These are phyloP conservation scores for Yarrowia yakushimensis DNA, from an alignment of 805 yeast species.

Conservation along the genomic window DNA sequence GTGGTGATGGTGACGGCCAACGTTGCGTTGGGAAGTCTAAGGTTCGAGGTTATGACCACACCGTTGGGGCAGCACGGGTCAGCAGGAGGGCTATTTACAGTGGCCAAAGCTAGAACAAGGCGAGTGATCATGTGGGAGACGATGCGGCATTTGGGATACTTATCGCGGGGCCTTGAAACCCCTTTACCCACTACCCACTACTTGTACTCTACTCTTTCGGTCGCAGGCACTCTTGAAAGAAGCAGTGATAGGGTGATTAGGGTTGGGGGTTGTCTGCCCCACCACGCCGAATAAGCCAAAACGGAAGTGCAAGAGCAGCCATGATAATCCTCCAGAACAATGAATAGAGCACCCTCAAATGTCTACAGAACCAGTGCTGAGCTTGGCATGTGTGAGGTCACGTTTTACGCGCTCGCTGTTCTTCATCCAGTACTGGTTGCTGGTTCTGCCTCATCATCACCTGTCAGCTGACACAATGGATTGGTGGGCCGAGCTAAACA, in stretches of 20 bases:
- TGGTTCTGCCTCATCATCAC: neutral
- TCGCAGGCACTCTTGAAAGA: constrained; percentile 3
- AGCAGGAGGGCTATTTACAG: neutral
- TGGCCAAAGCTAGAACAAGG: no score
- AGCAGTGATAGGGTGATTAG: constrained; percentile 5
- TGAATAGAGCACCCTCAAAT: no score
- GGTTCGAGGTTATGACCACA: constrained; percentile 16
- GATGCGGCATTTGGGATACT: neutral
- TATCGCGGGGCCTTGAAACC: neutral
- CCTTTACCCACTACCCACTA: no score
- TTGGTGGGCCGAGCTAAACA: constrained; percentile 2
- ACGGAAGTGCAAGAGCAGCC: constrained; percentile 17
- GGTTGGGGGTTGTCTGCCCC: constrained; percentile 14
- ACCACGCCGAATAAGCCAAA: neutral
- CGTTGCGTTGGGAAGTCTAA: constrained; percentile 17
- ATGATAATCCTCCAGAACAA: no score
- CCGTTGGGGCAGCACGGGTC: constrained; percentile 10
- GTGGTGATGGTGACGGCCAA: constrained; percentile 16
- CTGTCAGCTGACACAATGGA: neutral
- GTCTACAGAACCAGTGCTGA: no score
- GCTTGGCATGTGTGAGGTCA: neutral
- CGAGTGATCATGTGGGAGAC: no score
- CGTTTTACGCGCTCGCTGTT: neutral
- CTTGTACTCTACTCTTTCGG: neutral
- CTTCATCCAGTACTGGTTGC: neutral